Base-by-base conservation (phyloP, 768 basidiomycete species). In the Rhizopogon roseolus region DNA sequence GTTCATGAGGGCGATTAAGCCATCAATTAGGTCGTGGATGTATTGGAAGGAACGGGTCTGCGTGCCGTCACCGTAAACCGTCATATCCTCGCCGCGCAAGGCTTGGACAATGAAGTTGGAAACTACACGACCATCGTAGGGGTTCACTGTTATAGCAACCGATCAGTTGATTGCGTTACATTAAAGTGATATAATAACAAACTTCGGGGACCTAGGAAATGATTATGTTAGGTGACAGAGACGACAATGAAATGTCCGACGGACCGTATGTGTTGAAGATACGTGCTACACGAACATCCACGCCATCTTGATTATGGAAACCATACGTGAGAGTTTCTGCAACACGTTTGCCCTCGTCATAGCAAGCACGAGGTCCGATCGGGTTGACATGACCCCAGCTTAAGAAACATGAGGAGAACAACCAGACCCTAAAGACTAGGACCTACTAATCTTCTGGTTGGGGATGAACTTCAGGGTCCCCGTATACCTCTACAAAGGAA, bases 301-400 rank as follows among this genome's bases (percentile, higher is more conserved):
- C 95, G 52, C 86, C 85, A 65, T 98, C 93, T 69, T 97, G 97
- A 54, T 90, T 80, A 59, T 91, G 88, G 78, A 89, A 98, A 39
- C 95, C 95, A 65, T 98, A 99, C 6, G 96, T 95, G 59, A 99
- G 73, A 16, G 96, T 97, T 74, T 99, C 97, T 39, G 97, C 96
- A 38, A 98, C 96, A 62, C 97, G 93, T 76, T 99, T 99, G 46
- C 97, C 97, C 73, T 99, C 97, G 66, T 99, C 97, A 67, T 99
- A 99, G 72, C 97, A 99, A n/a, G 96, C 95, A 57, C 97, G 90
- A 55, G 92, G 91, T 22, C 97, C 97, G 62, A 95, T 97, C 41
- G 94, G 94, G 77, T 99, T 99, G 66, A 99, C 97, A 71, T 98
- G 87, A 44, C 94, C 95, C 94, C 94, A 97, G 71, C 92, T 93